Evolutionary conservation across 1,284 basidiomycete species (phyloP).

Genomic region (Cerrena zonata): DNA sequence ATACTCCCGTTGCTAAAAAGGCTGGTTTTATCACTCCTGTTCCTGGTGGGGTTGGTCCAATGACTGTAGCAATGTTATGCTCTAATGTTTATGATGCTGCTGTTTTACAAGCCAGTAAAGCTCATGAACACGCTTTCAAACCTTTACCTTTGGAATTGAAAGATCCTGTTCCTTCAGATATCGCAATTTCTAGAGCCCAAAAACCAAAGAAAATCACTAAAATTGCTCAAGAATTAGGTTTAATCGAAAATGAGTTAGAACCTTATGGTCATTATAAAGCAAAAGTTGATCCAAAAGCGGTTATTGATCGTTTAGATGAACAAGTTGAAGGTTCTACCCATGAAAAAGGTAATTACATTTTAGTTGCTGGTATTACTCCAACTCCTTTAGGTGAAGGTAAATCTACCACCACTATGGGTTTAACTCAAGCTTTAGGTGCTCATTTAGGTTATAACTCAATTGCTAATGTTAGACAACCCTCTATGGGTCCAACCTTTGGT

Average conservation of each 20-base stretch:
- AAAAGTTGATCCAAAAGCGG: slow-evolving; percentile 87
- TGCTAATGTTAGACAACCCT: slow-evolving; percentile 97
- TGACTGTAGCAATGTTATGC: slow-evolving; percentile 99
- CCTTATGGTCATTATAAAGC: slow-evolving; percentile 96
- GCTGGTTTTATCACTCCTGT: slow-evolving; percentile 95
- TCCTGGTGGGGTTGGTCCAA: slow-evolving; percentile 96
- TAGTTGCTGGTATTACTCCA: slow-evolving; percentile 78
- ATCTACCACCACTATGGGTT: slow-evolving; percentile 96
- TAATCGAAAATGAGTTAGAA: slow-evolving; percentile 85
- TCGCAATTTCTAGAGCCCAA: slow-evolving; percentile 94
- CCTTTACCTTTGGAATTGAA: slow-evolving; percentile 77
- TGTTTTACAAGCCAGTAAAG: slow-evolving; percentile 70
- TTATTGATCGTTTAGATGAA: slow-evolving; percentile 30
- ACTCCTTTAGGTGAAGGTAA: slow-evolving; percentile 98
- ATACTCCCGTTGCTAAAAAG: slow-evolving; percentile 65
- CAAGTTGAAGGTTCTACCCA: slow-evolving; percentile 75
- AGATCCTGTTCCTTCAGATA: slow-evolving; percentile 89
- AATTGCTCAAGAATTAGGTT: slow-evolving; percentile 85
- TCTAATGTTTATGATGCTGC: slow-evolving; percentile 87
- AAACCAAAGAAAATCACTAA: slow-evolving; percentile 84
- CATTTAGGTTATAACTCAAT: slow-evolving; percentile 90
- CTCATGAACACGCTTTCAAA: slow-evolving; percentile 62
- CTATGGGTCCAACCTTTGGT: slow-evolving; percentile 97
- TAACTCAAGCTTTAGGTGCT: slow-evolving; percentile 94
- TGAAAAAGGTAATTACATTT: slow-evolving; percentile 91